phyloP scores from a whole-genome alignment of 306 rosid species.

The Rosa multiflora region DNA sequence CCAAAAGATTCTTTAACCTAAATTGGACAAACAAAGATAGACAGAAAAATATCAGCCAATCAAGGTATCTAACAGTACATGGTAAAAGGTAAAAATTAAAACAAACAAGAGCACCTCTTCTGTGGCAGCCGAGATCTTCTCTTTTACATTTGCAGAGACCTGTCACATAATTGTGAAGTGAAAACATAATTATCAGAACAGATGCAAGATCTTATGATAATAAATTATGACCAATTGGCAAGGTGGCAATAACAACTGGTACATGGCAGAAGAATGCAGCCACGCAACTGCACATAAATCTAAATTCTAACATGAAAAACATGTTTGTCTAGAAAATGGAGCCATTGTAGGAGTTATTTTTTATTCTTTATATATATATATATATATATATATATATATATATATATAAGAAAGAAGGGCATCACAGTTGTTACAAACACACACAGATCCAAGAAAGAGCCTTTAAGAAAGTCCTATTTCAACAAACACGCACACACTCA shows the following conservation, averaged over 20 bases:
- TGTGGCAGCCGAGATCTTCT: conserved; percentile 78
- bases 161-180: conserved; percentile 23
- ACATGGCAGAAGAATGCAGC: not conserved
- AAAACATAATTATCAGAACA: not conserved
- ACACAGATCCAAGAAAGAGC: not conserved
- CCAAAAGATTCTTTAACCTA: conserved; percentile 81
- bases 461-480: not conserved
- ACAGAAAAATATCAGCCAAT: conserved; percentile 2
- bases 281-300: not conserved
- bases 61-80: conserved; percentile 13
- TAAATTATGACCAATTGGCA: not conserved
- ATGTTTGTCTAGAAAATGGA: not conserved
- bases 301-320: not conserved
- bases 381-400: too few relatives aligned
- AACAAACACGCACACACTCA: conserved; percentile 9
- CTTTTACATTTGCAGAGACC: conserved; percentile 83
- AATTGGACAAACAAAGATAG: conserved; percentile 23
- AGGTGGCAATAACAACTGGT: not conserved
- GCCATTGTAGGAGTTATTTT: not conserved
- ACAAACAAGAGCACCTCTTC: conserved; percentile 63
- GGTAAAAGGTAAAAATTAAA: conserved; percentile 9
- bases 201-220: not conserved
- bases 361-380: too few relatives aligned
- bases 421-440: not conserved
- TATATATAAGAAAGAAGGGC: too few relatives aligned